Evolutionary conservation across 257 asterid genomes (phyloP).

Genomic region (Solanum acaule): DNA sequence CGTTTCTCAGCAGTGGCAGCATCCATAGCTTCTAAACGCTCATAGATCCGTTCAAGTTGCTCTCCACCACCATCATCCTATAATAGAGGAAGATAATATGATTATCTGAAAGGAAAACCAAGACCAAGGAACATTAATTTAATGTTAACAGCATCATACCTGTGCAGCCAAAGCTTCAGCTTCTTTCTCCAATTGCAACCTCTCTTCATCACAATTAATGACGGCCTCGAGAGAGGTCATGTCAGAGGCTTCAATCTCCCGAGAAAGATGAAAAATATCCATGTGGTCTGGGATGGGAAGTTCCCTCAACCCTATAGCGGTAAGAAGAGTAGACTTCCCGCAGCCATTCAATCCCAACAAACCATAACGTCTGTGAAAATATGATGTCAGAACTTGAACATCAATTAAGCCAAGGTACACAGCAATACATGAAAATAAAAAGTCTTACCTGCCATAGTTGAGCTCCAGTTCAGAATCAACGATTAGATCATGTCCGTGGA

Average conservation of each 20-base stretch:
- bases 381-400: not conserved
- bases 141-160: constrained; percentile 23
- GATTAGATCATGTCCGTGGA: constrained; percentile 71
- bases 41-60: constrained; percentile 80
- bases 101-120: not conserved
- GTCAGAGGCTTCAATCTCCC: constrained; percentile 21
- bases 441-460: constrained; percentile 57
- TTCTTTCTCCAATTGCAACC: constrained; percentile 13
- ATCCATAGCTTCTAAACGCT: constrained; percentile 89
- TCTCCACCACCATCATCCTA: constrained; percentile 98
- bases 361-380: constrained; percentile 9
- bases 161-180: constrained; percentile 21
- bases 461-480: constrained; percentile 72
- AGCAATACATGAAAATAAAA: not conserved
- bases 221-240: constrained; percentile 13
- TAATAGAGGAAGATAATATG: not conserved
- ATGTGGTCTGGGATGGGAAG: constrained; percentile 17
- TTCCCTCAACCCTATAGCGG: constrained; percentile 5
- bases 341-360: constrained; percentile 21
- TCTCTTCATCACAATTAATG: constrained; percentile 13
- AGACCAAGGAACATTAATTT: not conserved
- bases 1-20: constrained; percentile 97
- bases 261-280: constrained; percentile 14
- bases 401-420: not conserved
- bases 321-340: constrained; percentile 15